A percentile compares a stretch with the other conserved stretches of the same genome.
Evolutionary conservation across 257 asterid species (phyloP).

Genomic region (Handroanthus guayacan): DNA sequence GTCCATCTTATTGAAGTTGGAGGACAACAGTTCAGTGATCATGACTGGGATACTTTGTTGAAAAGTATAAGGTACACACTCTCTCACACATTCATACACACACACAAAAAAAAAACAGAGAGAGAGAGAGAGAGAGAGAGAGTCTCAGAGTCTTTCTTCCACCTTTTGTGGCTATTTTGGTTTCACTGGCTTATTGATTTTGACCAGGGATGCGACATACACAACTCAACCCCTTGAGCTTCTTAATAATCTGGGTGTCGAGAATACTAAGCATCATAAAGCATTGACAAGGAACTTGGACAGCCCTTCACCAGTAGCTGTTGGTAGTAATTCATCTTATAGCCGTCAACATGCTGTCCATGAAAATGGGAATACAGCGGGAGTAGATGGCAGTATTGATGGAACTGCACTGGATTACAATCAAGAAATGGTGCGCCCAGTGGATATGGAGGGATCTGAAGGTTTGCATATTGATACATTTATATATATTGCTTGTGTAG

Average conservation of each 20-base stretch:
- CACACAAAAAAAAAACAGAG: not conserved
- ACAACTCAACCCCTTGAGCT: slow-evolving; percentile 98
- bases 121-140: not conserved
- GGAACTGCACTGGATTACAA: slow-evolving; percentile 51
- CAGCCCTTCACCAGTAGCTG: slow-evolving; percentile 45
- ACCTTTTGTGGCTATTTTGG: slow-evolving; percentile 10
- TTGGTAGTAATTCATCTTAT: slow-evolving; percentile 46
- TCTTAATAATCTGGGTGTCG: slow-evolving; percentile 85
- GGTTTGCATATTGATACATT: slow-evolving; percentile 55
- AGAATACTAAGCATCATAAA: slow-evolving; percentile 61
- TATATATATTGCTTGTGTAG: slow-evolving; percentile 16
- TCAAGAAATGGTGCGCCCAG: slow-evolving; percentile 54
- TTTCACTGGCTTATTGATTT: slow-evolving; percentile 40
- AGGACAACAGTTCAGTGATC: slow-evolving; percentile 94
- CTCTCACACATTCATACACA: not conserved
- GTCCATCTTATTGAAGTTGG: slow-evolving; percentile 99
- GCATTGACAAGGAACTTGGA: slow-evolving; percentile 56
- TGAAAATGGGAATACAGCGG: slow-evolving; percentile 60
- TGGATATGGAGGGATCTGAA: slow-evolving; percentile 80
- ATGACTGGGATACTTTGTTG: slow-evolving; percentile 95
- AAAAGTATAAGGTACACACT: slow-evolving; percentile 81
- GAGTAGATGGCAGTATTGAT: slow-evolving; percentile 45
- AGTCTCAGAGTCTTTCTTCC: not conserved
- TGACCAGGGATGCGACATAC: slow-evolving; percentile 90
- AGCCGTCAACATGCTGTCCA: slow-evolving; percentile 44